Evolutionary conservation across 164 flowering plant species (phyloP), one percentile per base, ranked within the genome.

Genomic region (Tinospora cordifolia): DNA sequence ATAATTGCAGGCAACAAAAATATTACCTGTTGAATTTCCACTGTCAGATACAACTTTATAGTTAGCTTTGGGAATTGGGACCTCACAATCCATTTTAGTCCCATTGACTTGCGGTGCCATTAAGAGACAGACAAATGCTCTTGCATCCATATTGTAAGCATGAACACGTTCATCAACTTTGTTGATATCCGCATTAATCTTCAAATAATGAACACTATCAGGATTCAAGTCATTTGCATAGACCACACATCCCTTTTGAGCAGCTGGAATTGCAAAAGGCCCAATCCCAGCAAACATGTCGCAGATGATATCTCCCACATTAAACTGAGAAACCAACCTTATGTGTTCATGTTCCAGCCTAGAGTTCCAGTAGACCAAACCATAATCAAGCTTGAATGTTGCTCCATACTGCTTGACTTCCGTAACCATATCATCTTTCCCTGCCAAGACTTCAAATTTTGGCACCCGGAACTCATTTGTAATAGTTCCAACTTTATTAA

Each of bases 221-320:
- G 98, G 98, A 76, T 95, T 95, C 68, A 95, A 81, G 79, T 95
- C 99, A 82, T 95, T 95, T 69, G 97, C 98, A 82, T 82, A 86
- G 41, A 95, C 96, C n/a, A 79, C 36, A 71, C 99, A 95, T 68
- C 98, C 99, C 67, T 86, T 92, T 74, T 87, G 96, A 58, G 99
- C 96, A 21, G 99, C 97, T 59, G 97, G 99, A 77, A 92, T 88
- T 5, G 90, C 96, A 82, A 95, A 95, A 54, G 99, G 98, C 70
- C 98, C 99, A 79, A 92, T 81, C 54, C 99, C 99, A 77, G 94
- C 85, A 84, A 95, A 95, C 98, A 95, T 88, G 79, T 92, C 99
- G 84, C 94, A 92, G 38, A 95, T 85, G 63, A 73, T 82, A 65
- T 95, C 93, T 65, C 98, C 99, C 21, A 86, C 75, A 67, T 71